Percentiles rank a stretch among this genome's conserved stretches.
Conservation (phyloP, 805 yeast species). For the Starmera amethionina region DNA sequence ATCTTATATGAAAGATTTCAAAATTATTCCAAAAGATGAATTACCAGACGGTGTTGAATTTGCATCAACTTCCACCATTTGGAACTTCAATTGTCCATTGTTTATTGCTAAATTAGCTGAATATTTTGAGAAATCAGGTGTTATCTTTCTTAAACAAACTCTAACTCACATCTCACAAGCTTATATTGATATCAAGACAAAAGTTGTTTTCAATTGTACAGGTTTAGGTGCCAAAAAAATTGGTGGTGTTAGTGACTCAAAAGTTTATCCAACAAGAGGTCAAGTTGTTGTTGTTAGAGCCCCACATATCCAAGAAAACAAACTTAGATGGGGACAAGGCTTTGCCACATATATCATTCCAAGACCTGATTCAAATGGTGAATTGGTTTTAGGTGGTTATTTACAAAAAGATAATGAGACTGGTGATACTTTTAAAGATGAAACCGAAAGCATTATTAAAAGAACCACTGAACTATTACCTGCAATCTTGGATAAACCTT, state of each 20-base stretch:
- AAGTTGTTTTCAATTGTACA: conserved; percentile 61
- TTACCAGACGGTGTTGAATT: conserved; percentile 43
- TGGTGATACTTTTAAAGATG: conserved; percentile 44
- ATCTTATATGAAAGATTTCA: conserved; percentile 39
- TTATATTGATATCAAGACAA: conserved; percentile 23
- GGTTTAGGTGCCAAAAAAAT: conserved; percentile 60
- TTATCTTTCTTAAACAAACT: conserved; percentile 34
- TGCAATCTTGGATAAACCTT: conserved; percentile 31
- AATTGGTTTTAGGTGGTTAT: conserved; percentile 68
- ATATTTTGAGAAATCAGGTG: conserved; percentile 38
- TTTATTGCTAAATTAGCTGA: conserved; percentile 39
- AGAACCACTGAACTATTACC: conserved; percentile 48
- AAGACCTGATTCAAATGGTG: conserved; percentile 55
- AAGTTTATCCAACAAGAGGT: conserved; percentile 67
- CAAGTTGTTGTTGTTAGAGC: conserved; percentile 69
- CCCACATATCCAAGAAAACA: conserved; percentile 54
- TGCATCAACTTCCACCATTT: conserved; percentile 47
- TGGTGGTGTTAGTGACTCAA: conserved; percentile 55
- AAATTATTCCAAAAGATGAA: conserved; percentile 24
- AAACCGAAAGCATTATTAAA: conserved; percentile 50
- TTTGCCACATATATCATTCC: conserved; percentile 64
- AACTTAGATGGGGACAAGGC: conserved; percentile 49
- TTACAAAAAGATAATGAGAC: conserved; percentile 55
- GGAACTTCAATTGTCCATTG: conserved; percentile 66
- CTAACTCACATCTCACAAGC: conserved; percentile 51